Evolutionary conservation across 164 flowering plant genomes (phyloP), one percentile per base, ranked within the genome.

Genomic region (Stephania japonica): DNA sequence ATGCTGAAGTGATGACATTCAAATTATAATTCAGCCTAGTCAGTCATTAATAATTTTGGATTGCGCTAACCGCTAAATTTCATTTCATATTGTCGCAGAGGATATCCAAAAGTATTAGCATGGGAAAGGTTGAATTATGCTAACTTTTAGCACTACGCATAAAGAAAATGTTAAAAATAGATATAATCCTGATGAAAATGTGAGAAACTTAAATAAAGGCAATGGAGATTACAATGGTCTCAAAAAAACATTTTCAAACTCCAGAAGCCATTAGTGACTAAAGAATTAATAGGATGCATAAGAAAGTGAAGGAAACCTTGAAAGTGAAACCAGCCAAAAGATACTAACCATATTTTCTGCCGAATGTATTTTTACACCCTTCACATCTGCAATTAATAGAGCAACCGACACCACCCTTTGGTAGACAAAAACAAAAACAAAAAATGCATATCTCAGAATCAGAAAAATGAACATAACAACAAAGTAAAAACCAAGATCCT

Each of bases 381-480:
- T 91, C 99, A 79, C 99, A 93, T 85, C 98, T 85, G 84, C 99
- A 96, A 82, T 81, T 85, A 56, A 87, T 80, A 74, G 99, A 96
- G 88, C 99, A 96, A 71, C 98, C 97, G 32, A 96, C 99, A 16
- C 97, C 97, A 77, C 97, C 97, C 99, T 95, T 68, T 66, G 27
- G 25, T 23, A 42, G 18, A 89, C 91, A 88, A 75, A 73, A 61
- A 47, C 10, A 47, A 47, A 47, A 47, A 14, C 7, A 47, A 67
- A 27, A 47, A 73, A 81, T 69, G 1, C 64, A 74, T 25, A 24
- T 24, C 27, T 24, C 77, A 83, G 50, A 72, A 76, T 78, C 75
- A 76, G 32, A 44, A n/a, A 4, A 83, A 86, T 19, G 77, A 23
- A 42, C 12, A 59, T 73, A 67, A 26, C 68, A 32, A 42, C 10